Base-by-base conservation (phyloP, 1,284 basidiomycete genomes). In the Trichosporon sp. region DNA sequence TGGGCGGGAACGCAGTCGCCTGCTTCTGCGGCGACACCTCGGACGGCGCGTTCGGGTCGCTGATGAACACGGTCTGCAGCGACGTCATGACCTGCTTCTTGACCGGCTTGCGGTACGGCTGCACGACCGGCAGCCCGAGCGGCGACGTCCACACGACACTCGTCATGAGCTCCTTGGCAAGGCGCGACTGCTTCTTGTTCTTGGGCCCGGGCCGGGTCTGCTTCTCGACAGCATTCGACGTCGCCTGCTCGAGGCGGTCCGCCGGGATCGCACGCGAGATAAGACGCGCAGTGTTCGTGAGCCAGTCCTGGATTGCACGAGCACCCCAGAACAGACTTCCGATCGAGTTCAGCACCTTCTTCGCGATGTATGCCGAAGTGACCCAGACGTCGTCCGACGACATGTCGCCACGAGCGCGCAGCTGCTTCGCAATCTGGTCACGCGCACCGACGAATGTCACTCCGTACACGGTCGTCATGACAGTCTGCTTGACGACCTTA, bases 401-500 rank as follows among this genome's bases (percentile, higher is more conserved):
- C 42, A 98, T 86, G 73, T 92, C 92, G 38, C 88, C 88, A 65
- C 90, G 86, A 66, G 92, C 92, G 72, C 87, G 88, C 47, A 99
- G 85, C 84, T 98, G 95, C 77, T 86, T 91, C 84, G 93, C 91
- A 69, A 98, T 97, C 84, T 99, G 97, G 32, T 95, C 93, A 68
- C 95, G 89, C 29, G 96, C 97, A 38, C 96, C 97, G 68, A 98
- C 86, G 81, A 91, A 97, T 0, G 96, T 99, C 25, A 99, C 96
- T 56, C 80, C 96, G 80, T 99, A 99, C 42, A 99, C 97, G 11
- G 97, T 99, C 0, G 97, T 91, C 97, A 99, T 99, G 75, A 98
- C 93, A 21, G 96, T 98, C 85, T 99, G 96, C 86, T 99, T 99
- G 75, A 99, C 96, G 27, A 98, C 91, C 83, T 99, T 99, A 62